Percentiles rank a stretch among this genome's conserved stretches.
Conservation (phyloP, 208 protist species). For the Borovskyia barvae region DNA sequence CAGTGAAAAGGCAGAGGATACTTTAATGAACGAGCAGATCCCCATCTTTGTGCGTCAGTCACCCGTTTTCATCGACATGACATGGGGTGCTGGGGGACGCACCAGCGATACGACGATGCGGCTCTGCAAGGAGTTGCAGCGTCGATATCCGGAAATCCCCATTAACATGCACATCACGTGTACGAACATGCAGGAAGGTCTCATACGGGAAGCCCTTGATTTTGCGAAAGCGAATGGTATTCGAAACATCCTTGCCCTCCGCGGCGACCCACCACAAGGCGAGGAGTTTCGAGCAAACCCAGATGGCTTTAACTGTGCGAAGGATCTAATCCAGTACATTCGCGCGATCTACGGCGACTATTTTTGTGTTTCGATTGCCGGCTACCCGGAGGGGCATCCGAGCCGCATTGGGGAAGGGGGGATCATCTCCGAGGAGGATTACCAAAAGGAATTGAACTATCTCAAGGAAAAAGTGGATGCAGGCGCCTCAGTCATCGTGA, state of each 20-base stretch:
- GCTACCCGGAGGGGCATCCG: slow-evolving; percentile 92
- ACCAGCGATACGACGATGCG: slow-evolving; percentile 79
- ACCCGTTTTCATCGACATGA: slow-evolving; percentile 95
- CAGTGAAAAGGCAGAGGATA: slow-evolving; percentile 81
- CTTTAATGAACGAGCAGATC: slow-evolving; percentile 74
- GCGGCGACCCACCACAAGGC: slow-evolving; percentile 83
- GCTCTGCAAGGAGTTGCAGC: slow-evolving; percentile 85
- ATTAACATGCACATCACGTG: slow-evolving; percentile 95
- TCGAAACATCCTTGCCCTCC: slow-evolving; percentile 96
- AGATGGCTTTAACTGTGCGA: slow-evolving; percentile 87
- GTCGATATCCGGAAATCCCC: slow-evolving; percentile 60
- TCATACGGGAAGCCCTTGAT: slow-evolving; percentile 77
- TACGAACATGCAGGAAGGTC: slow-evolving; percentile 84
- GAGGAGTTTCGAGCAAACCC: slow-evolving; percentile 53
- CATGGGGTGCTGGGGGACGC: slow-evolving; percentile 94
- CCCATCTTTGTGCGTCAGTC: slow-evolving; percentile 79
- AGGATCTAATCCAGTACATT: slow-evolving; percentile 95
- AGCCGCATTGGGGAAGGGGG: slow-evolving; percentile 37
- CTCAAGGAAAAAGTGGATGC: slow-evolving; percentile 97
- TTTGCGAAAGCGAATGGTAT: slow-evolving; percentile 87
- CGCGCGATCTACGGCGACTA: slow-evolving; percentile 91
- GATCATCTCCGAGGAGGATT: slow-evolving; percentile 58
- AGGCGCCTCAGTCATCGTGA: slow-evolving; percentile 95
- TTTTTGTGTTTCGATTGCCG: slow-evolving; percentile 95
- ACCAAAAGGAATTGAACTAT: slow-evolving; percentile 83